These are phyloP conservation scores for Salvia sclarea DNA, from an alignment of 305 asterid species.

Conservation along the genomic window DNA sequence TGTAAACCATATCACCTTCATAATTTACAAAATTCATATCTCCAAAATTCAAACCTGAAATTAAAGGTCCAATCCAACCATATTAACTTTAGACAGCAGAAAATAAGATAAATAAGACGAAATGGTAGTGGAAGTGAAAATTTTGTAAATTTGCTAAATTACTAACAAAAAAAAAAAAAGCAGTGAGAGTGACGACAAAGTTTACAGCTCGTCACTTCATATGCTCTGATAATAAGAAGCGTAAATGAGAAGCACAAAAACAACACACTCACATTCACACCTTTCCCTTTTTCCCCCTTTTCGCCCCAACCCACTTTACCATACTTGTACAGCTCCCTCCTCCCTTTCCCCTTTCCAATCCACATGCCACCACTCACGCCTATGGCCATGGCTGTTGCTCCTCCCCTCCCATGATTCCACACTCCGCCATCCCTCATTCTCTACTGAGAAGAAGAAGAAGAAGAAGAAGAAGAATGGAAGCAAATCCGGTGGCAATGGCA, in stretches of 20 bases:
- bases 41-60: not conserved
- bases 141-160: too few relatives aligned
- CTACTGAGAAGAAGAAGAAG: too few relatives aligned
- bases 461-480: not conserved
- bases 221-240: conserved; percentile 16
- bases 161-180: too few relatives aligned
- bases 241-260: conserved; percentile 28
- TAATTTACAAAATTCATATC: too few relatives aligned
- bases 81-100: too few relatives aligned
- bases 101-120: not conserved
- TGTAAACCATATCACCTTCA: not conserved
- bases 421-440: too few relatives aligned
- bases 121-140: too few relatives aligned
- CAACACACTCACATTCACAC: not conserved
- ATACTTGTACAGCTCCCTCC: conserved; percentile 5
- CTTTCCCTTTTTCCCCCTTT: not conserved
- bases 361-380: conserved; percentile 9
- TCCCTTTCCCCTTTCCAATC: not conserved
- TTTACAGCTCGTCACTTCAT: not conserved
- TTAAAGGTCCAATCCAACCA: too few relatives aligned
- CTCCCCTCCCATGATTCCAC: not conserved
- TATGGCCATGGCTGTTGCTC: conserved; percentile 3
- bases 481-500: not conserved
- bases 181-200: conserved; percentile 18
- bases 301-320: not conserved